phyloP scores from a whole-genome alignment of 257 asterid species.

The Echites panduratus region DNA sequence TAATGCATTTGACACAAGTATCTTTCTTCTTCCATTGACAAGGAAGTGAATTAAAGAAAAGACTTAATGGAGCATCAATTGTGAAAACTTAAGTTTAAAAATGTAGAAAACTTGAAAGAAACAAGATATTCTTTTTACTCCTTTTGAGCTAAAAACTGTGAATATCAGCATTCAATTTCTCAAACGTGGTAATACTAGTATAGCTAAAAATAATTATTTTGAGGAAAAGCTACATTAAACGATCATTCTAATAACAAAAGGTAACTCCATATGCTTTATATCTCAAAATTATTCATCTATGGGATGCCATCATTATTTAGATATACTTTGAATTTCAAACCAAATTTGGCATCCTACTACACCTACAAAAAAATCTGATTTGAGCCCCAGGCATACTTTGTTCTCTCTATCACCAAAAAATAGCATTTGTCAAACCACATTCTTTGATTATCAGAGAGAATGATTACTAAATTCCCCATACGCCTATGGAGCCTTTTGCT shows the following conservation, averaged over 20 bases:
- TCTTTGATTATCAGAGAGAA: neutral
- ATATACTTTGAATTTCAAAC: neutral
- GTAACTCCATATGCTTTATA: neutral
- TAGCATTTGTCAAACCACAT: neutral
- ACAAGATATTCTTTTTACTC: neutral
- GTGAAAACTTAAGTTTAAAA: neutral
- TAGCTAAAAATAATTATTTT: neutral
- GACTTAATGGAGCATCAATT: neutral
- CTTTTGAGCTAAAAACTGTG: neutral
- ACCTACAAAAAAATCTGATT: neutral
- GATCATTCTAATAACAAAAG: neutral
- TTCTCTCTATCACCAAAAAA: neutral
- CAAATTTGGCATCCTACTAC: neutral
- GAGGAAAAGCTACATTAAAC: neutral
- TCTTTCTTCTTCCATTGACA: neutral
- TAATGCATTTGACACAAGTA: neutral
- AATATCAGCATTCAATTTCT: neutral
- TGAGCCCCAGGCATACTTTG: neutral
- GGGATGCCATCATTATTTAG: neutral
- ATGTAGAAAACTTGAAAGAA: neutral
- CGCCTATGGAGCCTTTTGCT: neutral
- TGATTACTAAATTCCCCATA: neutral
- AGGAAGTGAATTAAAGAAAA: neutral
- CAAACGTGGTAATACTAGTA: neutral
- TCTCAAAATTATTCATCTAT: neutral